These are phyloP conservation scores for Naganishia friedmannii DNA, from an alignment of 768 basidiomycete genomes.

Conservation along the genomic window DNA sequence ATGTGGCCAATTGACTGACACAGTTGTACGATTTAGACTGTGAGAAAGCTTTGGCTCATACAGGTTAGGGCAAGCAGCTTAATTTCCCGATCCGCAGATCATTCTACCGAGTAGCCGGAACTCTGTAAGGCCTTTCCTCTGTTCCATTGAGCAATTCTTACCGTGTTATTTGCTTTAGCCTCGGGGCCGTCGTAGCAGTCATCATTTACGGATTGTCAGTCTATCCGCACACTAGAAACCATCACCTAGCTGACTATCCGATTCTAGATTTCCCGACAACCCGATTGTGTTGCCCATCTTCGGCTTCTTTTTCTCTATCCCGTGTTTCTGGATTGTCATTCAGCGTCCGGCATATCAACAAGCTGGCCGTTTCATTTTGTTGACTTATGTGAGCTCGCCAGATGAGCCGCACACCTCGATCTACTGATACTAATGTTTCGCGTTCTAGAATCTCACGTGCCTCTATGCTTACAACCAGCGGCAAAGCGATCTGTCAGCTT, in stretches of 20 bases:
- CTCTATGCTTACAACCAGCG: conserved; percentile 70
- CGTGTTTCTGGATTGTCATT: conserved; percentile 84
- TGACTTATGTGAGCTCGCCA: conserved; percentile 53
- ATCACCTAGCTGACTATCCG: background rate
- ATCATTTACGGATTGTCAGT: conserved; percentile 61
- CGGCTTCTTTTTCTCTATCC: conserved; percentile 73
- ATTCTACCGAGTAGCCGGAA: conserved; percentile 78
- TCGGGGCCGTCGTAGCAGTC: conserved; percentile 73
- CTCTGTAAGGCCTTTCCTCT: conserved; percentile 60
- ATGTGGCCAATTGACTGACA: background rate
- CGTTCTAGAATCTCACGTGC: conserved; percentile 74
- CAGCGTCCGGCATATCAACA: conserved; percentile 52
- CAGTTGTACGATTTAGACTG: background rate
- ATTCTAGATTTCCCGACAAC: conserved; percentile 65
- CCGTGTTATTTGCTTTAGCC: background rate
- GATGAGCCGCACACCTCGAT: conserved; percentile 60
- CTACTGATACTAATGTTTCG: conserved; percentile 57
- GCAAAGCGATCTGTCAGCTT: conserved; percentile 62
- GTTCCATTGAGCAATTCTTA: background rate
- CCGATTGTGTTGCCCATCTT: conserved; percentile 71
- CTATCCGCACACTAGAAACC: too few species aligned
- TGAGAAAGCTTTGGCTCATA: background rate
- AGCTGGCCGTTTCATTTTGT: conserved; percentile 42
- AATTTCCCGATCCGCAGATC: conserved; percentile 34
- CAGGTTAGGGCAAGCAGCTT: background rate